A percentile compares a stretch with the other conserved stretches of the same genome.
These are phyloP conservation scores for Jatropha podagrica DNA, from an alignment of 441 rosid species.

Conservation along the genomic window DNA sequence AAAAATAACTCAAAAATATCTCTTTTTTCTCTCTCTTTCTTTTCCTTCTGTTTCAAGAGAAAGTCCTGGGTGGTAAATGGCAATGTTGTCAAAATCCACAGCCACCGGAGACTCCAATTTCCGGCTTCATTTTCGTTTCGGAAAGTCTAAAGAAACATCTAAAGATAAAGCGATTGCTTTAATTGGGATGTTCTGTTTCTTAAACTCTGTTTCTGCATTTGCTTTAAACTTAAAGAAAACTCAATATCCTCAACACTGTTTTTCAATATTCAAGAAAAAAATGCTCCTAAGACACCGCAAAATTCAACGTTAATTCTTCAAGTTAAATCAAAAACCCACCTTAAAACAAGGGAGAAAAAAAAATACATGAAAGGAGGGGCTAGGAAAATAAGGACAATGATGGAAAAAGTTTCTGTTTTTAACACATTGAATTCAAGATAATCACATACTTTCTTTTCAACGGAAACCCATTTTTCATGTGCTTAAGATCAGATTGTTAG, in stretches of 20 bases:
- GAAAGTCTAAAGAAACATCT: neutral
- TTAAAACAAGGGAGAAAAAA: slow-evolving; percentile 4
- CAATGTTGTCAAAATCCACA: slow-evolving; percentile 28
- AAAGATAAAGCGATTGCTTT: slow-evolving; percentile 1
- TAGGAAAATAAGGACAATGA: slow-evolving; percentile 8
- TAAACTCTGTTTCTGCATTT: neutral
- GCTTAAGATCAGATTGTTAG: slow-evolving; percentile 5
- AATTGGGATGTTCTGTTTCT: neutral
- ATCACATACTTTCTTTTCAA: slow-evolving; percentile 15
- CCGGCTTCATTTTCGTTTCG: neutral
- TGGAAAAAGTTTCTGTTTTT: neutral
- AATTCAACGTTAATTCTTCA: slow-evolving; percentile 29
- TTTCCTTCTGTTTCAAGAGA: slow-evolving; percentile 2
- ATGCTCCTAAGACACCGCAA: neutral
- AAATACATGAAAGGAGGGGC: slow-evolving; percentile 1
- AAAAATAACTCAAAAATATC: slow-evolving; percentile 17
- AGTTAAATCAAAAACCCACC: slow-evolving; percentile 29
- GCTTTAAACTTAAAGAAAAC: slow-evolving; percentile 34
- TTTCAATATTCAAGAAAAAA: slow-evolving; percentile 32
- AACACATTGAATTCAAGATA: neutral
- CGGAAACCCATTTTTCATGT: slow-evolving; percentile 31
- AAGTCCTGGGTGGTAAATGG: slow-evolving; percentile 18
- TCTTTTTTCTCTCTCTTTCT: neutral
- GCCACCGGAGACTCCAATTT: slow-evolving; percentile 18
- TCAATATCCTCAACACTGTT: slow-evolving; percentile 19